These are phyloP conservation scores for Ogataea paraovalis DNA, from an alignment of 805 yeast genomes.

Conservation along the genomic window DNA sequence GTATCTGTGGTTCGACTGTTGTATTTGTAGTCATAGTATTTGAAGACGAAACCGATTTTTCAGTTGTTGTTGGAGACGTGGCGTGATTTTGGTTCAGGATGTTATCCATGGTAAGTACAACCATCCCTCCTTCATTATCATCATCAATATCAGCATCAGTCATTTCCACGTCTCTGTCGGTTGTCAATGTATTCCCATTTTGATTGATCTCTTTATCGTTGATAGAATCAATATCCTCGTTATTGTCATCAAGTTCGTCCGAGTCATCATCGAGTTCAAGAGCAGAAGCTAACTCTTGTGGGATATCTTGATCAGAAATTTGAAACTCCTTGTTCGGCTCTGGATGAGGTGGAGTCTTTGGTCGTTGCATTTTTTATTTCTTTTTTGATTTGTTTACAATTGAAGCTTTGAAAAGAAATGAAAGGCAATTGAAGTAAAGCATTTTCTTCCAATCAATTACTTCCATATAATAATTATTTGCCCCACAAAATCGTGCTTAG, in stretches of 20 bases:
- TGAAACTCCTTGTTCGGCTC: slow-evolving; percentile 26
- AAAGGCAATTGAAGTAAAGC: too few relatives aligned
- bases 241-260: neutral
- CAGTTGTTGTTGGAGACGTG: neutral
- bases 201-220: too few relatives aligned
- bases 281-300: slow-evolving; percentile 22
- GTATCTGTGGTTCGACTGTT: neutral
- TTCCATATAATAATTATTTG: too few relatives aligned
- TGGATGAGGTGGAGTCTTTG: slow-evolving; percentile 28
- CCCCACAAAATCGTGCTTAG: too few relatives aligned
- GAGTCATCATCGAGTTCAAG: slow-evolving; percentile 18
- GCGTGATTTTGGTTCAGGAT: slow-evolving; percentile 13
- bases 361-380: slow-evolving; percentile 9
- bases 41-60: neutral
- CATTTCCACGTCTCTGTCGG: slow-evolving; percentile 4
- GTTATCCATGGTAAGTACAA: slow-evolving; percentile 18
- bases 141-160: slow-evolving; percentile 12
- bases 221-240: too few relatives aligned
- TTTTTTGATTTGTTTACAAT: too few relatives aligned
- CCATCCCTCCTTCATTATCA: slow-evolving; percentile 17
- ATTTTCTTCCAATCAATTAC: too few relatives aligned
- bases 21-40: neutral
- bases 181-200: too few relatives aligned
- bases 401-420: too few relatives aligned
- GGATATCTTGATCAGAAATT: slow-evolving; percentile 14